Conservation (phyloP, 768 basidiomycete genomes). For the Suillus alpinus region DNA sequence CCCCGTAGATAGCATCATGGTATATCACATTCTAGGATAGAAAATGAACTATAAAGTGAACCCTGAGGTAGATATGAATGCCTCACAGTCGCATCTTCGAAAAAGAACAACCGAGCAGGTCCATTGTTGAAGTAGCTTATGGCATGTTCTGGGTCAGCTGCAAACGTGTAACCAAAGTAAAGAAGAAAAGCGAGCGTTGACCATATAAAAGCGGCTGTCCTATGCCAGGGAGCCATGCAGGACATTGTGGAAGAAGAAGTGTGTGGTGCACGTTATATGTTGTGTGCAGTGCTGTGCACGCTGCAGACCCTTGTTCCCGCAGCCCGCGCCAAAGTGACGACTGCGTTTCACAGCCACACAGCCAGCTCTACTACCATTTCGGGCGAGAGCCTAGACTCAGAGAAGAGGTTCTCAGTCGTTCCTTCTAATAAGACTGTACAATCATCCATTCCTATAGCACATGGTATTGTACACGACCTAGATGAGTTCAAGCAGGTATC, state of each 20-base stretch:
- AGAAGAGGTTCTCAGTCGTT: background rate
- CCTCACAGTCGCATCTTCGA: conserved; percentile 85
- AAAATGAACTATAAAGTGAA: background rate
- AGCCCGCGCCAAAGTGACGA: background rate
- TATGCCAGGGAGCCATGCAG: conserved; percentile 27
- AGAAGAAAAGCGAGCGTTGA: conserved; percentile 22
- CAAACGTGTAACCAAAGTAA: conserved; percentile 21
- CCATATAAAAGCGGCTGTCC: conserved; percentile 25
- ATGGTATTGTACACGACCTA: background rate
- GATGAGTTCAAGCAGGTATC: background rate
- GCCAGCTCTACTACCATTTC: background rate
- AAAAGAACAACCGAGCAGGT: conserved; percentile 81
- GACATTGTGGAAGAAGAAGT: conserved; percentile 9
- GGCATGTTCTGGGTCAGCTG: conserved; percentile 47
- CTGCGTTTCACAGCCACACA: background rate
- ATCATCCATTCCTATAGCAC: background rate
- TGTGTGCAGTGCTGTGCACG: too few species aligned
- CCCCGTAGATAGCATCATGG: conserved; percentile 68
- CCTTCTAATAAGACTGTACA: background rate
- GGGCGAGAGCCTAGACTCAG: background rate
- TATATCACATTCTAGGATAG: conserved; percentile 62
- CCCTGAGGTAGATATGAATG: conserved; percentile 12
- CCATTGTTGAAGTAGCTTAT: conserved; percentile 64
- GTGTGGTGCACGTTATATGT: background rate
- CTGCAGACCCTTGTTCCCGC: background rate